phyloP scores from a whole-genome alignment of 164 flowering plant genomes.

The Liquidambar formosana region DNA sequence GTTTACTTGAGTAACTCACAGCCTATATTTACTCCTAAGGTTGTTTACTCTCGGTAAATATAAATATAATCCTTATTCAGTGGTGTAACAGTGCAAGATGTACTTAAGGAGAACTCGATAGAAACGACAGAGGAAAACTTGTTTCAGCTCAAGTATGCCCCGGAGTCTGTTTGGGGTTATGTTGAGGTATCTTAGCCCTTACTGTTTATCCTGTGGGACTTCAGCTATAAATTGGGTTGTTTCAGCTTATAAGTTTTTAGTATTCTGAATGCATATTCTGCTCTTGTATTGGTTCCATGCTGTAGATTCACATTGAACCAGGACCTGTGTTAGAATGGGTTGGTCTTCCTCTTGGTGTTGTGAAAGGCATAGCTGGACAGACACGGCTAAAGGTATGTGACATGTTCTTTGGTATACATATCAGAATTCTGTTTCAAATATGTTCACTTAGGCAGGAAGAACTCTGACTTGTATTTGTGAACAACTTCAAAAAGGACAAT shows the following conservation, averaged over 20 bases:
- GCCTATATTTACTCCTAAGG: too few relatives aligned
- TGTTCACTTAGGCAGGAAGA: too few relatives aligned
- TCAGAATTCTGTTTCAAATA: not conserved
- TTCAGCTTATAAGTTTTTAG: not conserved
- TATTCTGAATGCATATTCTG: not conserved
- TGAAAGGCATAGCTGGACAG: conserved; percentile 95
- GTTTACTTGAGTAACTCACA: too few relatives aligned
- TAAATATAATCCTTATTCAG: too few relatives aligned
- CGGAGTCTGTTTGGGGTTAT: too few relatives aligned
- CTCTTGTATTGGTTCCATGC: conserved; percentile 2
- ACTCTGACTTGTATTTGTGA: too few relatives aligned
- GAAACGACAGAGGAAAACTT: too few relatives aligned
- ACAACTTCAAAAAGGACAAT: too few relatives aligned
- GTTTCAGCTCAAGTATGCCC: too few relatives aligned
- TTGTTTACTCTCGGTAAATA: too few relatives aligned
- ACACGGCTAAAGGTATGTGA: conserved; percentile 76
- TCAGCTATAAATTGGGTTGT: not conserved
- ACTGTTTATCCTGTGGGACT: not conserved
- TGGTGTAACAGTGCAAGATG: too few relatives aligned
- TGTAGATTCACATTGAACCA: conserved; percentile 96
- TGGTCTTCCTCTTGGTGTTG: conserved; percentile 91
- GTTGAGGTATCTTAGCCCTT: conserved; percentile 53
- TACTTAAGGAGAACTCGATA: too few relatives aligned
- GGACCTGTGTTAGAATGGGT: conserved; percentile 91
- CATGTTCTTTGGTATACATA: not conserved